A percentile compares a stretch with the other conserved stretches of the same genome.
Conservation (phyloP, 345 rosid species). For the Reutealis trisperma region DNA sequence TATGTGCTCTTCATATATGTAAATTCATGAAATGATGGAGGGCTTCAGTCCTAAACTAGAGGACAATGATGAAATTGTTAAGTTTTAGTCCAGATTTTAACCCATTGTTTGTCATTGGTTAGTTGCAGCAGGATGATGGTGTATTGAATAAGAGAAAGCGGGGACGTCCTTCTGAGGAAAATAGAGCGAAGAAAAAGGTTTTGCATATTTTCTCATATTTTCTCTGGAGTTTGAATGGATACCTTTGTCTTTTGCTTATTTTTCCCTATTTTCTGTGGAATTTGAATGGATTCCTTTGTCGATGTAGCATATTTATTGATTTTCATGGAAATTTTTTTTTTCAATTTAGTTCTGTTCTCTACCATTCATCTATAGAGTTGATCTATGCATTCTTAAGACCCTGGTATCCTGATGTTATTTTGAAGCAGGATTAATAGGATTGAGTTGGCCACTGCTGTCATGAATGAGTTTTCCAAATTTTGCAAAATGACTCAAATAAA, state of each 20-base stretch:
- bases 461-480: too few relatives aligned
- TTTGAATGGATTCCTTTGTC: conserved; percentile 7
- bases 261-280: not conserved
- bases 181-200: conserved; percentile 72
- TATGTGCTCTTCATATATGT: not conserved
- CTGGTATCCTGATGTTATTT: not conserved
- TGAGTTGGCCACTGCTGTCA: too few relatives aligned
- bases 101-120: conserved; percentile 7
- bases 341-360: not conserved
- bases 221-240: conserved; percentile 3
- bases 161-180: conserved; percentile 44
- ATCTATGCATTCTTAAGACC: not conserved
- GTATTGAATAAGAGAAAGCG: conserved; percentile 43
- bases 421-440: too few relatives aligned
- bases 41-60: not conserved
- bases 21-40: conserved; percentile 1
- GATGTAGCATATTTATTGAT: not conserved
- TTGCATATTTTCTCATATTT: not conserved
- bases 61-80: not conserved
- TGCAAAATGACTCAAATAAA: too few relatives aligned
- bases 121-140: conserved; percentile 34
- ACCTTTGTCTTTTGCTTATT: conserved; percentile 1
- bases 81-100: not conserved
- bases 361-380: not conserved
- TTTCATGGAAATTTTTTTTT: not conserved